These are phyloP conservation scores for Leccinum subtestaceum DNA, from an alignment of 768 basidiomycete genomes.

Conservation along the genomic window DNA sequence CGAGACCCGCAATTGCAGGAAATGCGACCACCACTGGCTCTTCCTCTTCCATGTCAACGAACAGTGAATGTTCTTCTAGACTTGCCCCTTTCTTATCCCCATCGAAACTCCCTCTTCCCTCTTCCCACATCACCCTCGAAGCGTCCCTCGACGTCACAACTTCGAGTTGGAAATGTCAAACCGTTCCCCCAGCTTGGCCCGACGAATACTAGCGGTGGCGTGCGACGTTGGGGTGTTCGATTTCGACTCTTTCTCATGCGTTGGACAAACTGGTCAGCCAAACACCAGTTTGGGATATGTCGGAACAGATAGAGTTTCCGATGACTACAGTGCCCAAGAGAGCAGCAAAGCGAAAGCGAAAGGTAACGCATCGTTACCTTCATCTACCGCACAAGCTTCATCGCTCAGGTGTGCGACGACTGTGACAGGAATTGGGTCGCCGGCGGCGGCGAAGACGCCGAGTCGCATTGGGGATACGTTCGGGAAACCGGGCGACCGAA, in stretches of 20 bases:
- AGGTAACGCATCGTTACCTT: constrained; percentile 20
- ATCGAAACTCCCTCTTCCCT: constrained; percentile 30
- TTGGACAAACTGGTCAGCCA: constrained; percentile 67
- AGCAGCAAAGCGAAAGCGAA: constrained; percentile 17
- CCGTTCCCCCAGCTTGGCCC: constrained; percentile 7
- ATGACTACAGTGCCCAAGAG: constrained; percentile 3
- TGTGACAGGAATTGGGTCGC: constrained; percentile 8
- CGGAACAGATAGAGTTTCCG: constrained; percentile 5
- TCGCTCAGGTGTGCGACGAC: constrained; percentile 30
- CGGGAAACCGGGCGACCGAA: constrained; percentile 5
- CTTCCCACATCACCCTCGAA: constrained; percentile 16
- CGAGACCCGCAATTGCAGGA: not conserved
- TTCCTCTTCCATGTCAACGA: constrained; percentile 6
- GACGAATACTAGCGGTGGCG: not conserved
- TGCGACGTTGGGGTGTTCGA: constrained; percentile 33
- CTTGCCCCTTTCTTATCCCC: constrained; percentile 15
- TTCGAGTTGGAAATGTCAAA: not conserved
- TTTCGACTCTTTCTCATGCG: constrained; percentile 66
- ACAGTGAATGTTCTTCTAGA: constrained; percentile 10
- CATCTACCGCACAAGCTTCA: constrained; percentile 16
- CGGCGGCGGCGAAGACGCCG: not conserved
- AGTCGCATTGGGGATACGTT: constrained; percentile 2
- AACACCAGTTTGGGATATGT: constrained; percentile 72
- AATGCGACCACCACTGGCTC: not conserved
- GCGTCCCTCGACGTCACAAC: constrained; percentile 8